Base-by-base conservation (phyloP, 2,329 filamentous ascomycete species). In the Fusarium ramigenum region DNA sequence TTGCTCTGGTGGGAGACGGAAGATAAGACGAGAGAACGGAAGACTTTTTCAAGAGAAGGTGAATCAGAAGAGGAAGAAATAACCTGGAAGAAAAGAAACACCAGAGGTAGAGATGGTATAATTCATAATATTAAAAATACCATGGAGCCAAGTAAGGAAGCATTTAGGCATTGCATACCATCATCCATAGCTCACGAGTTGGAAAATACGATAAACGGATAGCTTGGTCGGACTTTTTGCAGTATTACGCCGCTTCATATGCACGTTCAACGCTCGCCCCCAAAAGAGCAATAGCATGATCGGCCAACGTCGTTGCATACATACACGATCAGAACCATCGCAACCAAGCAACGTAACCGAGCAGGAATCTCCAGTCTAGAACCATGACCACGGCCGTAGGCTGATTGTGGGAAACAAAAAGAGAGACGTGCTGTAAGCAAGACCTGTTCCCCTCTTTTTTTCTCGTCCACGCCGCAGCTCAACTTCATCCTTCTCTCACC, bases 231-330 rank as follows among this genome's bases (percentile, higher is more conserved):
- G 63, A 39, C 37, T 43, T 68, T 62, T 62, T 54, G 36, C 32
- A 43, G 47, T 68, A 68, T 68, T 68, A 63, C 65, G 66, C 65
- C 63, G 63, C 42, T 68, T 62, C 63, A 25, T 54, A 32, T 70
- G 52, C 44, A 60, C 37, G n/a, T 46, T 30, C 32, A 14, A 58
- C 46, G 63, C 30, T 60, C 59, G 30, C 34, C 46, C 43, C 62
- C 16, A 60, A 68, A 66, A n/a, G 6, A 44, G 68, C 47, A 36
- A 72, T 74, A 69, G 71, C 63, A 71, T 72, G 67, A 72, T 72
- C 52, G 43, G 39, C 37, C 53, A 61, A 52, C 15, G 25, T 59
- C 37, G 46, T 52, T 71, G 49, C 23, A 46, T 28, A 25, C 43
- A 46, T 46, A 28, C 53, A 73, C 66, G 42, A 67, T 72, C 36